Evolutionary conservation across 2,329 filamentous ascomycete genomes (phyloP).

Genomic region (Botryosphaeria agaves): DNA sequence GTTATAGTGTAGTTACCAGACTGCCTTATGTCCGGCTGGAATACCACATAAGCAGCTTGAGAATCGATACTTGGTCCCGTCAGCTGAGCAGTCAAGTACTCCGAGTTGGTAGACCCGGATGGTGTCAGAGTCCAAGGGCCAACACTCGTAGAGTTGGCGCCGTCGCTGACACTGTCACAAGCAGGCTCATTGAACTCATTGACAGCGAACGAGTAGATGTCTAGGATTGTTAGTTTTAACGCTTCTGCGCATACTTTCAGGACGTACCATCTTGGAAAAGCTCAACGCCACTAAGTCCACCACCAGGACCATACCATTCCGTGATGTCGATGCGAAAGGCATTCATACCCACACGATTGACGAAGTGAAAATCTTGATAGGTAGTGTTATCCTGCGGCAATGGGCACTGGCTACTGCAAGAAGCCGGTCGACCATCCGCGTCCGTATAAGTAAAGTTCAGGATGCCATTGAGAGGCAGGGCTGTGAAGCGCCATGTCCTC

Average conservation of each 20-base stretch:
- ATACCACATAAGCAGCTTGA: constrained; percentile 51
- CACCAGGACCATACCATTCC: constrained; percentile 73
- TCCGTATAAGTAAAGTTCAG: constrained; percentile 92
- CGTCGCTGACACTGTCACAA: constrained; percentile 47
- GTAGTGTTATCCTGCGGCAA: constrained; percentile 49
- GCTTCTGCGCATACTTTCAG: too few relatives aligned
- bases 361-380: constrained; percentile 84
- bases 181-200: constrained; percentile 75
- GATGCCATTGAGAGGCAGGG: constrained; percentile 74
- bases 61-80: constrained; percentile 35
- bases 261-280: constrained; percentile 59
- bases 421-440: constrained; percentile 44
- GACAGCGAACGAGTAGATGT: constrained; percentile 74
- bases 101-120: constrained; percentile 50
- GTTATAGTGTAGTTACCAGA: constrained; percentile 85
- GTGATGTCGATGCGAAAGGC: constrained; percentile 72
- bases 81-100: constrained; percentile 59
- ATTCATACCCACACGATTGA: constrained; percentile 77
- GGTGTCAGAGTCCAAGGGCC: constrained; percentile 59
- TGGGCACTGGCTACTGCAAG: constrained; percentile 74
- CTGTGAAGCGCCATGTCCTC: constrained; percentile 72
- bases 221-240: constrained; percentile 21
- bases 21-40: constrained; percentile 69
- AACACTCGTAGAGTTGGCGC: constrained; percentile 48
- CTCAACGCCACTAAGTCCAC: constrained; percentile 71